Conservation (phyloP, 2,329 filamentous ascomycete genomes). For the Aspergillus brunneoviolaceus region DNA sequence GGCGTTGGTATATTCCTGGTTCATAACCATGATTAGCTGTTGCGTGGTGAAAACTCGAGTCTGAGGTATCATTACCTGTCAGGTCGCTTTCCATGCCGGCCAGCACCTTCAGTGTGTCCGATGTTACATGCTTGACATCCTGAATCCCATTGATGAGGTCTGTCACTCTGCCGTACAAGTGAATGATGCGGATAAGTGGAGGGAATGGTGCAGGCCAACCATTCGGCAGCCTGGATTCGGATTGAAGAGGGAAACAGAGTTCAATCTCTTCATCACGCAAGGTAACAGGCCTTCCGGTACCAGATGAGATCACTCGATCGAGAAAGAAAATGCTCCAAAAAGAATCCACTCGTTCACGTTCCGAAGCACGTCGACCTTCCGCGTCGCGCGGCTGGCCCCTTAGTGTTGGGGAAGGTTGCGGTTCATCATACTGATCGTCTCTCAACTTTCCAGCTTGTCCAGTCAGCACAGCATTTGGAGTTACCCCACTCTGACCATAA, state of each 20-base stretch:
- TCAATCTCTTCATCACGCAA: constrained; percentile 84
- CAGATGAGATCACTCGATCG: constrained; percentile 82
- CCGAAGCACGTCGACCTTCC: constrained; percentile 63
- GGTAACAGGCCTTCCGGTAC: constrained; percentile 80
- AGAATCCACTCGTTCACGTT: constrained; percentile 80
- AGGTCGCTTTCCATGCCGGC: constrained; percentile 78
- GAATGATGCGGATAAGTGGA: constrained; percentile 76
- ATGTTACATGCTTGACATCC: constrained; percentile 69
- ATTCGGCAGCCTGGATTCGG: constrained; percentile 54
- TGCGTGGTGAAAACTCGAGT: neutral
- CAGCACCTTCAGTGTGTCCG: constrained; percentile 70
- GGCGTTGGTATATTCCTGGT: constrained; percentile 64
- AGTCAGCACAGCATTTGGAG: constrained; percentile 55
- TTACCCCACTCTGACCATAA: constrained; percentile 55
- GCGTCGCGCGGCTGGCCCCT: constrained; percentile 40
- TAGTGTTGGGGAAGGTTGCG: constrained; percentile 34
- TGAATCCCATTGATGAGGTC: constrained; percentile 82
- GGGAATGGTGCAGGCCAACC: constrained; percentile 78
- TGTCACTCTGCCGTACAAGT: constrained; percentile 80
- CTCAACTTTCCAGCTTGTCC: constrained; percentile 43
- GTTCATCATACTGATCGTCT: constrained; percentile 45
- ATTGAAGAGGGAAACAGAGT: constrained; percentile 63
- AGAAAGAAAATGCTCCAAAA: constrained; percentile 90
- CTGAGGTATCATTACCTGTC: constrained; percentile 54
- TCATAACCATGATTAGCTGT: constrained; percentile 2